These are phyloP conservation scores for Neurospora sp. DNA, from an alignment of 495 filamentous ascomycete genomes.

Conservation along the genomic window DNA sequence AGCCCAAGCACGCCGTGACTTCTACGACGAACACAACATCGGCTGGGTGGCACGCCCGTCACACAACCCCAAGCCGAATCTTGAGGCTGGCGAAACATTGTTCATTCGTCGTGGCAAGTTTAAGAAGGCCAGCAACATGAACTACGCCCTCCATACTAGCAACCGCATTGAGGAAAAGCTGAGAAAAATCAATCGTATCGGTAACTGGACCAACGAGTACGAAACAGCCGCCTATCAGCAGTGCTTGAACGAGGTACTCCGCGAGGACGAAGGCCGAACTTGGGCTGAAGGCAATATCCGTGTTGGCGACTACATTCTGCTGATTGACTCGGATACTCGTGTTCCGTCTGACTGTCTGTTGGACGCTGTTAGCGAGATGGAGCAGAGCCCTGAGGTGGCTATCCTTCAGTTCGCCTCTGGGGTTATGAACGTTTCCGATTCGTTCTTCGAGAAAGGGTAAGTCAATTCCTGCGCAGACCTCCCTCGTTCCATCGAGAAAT, in stretches of 20 bases:
- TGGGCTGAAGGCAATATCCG: constrained; percentile 64
- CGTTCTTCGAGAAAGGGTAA: constrained; percentile 50
- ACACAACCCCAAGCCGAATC: constrained; percentile 42
- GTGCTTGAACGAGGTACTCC: constrained; percentile 42
- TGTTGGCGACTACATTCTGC: constrained; percentile 59
- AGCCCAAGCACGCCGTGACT: constrained; percentile 47
- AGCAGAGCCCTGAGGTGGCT: constrained; percentile 57
- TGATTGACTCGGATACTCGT: constrained; percentile 60
- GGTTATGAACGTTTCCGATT: constrained; percentile 57
- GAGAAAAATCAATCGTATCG: constrained; percentile 24
- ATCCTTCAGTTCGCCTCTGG: constrained; percentile 60
- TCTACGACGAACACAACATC: constrained; percentile 54
- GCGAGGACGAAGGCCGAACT: constrained; percentile 49
- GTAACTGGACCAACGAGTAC: constrained; percentile 40
- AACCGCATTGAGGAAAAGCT: constrained; percentile 53
- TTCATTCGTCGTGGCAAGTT: constrained; percentile 58
- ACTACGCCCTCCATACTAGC: constrained; percentile 51
- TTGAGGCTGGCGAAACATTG: constrained; percentile 21
- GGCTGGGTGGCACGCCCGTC: constrained; percentile 51
- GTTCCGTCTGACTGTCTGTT: constrained; percentile 58
- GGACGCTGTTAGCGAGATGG: constrained; percentile 63
- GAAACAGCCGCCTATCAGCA: constrained; percentile 41
- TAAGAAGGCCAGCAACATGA: constrained; percentile 71
- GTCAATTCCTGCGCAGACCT: neutral
- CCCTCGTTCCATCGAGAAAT: neutral